phyloP scores from a whole-genome alignment of 2,329 filamentous ascomycete species.

The Gaeumannomyces tritici region DNA sequence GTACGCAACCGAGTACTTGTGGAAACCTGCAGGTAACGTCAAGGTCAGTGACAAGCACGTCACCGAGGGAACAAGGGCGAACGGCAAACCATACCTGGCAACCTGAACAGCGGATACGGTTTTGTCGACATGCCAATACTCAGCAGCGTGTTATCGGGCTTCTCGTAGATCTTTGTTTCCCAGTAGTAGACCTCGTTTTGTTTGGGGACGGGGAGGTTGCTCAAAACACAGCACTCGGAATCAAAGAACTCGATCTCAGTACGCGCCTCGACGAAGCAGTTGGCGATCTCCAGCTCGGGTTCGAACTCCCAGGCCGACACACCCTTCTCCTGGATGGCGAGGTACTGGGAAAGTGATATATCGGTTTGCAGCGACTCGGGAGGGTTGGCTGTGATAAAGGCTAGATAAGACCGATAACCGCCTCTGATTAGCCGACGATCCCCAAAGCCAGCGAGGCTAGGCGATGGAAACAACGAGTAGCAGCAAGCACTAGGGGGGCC shows the following conservation, averaged over 20 bases:
- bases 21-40: slow-evolving; percentile 52
- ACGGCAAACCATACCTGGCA: slow-evolving; percentile 61
- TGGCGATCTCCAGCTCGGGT: slow-evolving; percentile 96
- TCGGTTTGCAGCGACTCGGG: slow-evolving; percentile 93
- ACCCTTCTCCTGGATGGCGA: slow-evolving; percentile 97
- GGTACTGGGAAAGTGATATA: slow-evolving; percentile 92
- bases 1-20: slow-evolving; percentile 89
- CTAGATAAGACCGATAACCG: slow-evolving; percentile 32
- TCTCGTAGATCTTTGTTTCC: slow-evolving; percentile 98
- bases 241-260: slow-evolving; percentile 99
- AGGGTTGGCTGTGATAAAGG: slow-evolving; percentile 87
- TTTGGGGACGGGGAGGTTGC: slow-evolving; percentile 92
- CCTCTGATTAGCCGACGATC: neutral
- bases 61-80: neutral
- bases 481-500: slow-evolving; percentile 10
- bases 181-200: slow-evolving; percentile 99
- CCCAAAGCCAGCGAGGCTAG: neutral
- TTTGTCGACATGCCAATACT: slow-evolving; percentile 95
- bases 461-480: neutral
- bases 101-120: slow-evolving; percentile 86
- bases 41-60: slow-evolving; percentile 4
- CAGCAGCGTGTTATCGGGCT: slow-evolving; percentile 78
- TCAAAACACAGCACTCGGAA: slow-evolving; percentile 93
- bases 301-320: slow-evolving; percentile 99
- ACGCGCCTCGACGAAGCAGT: slow-evolving; percentile 92